A percentile compares a stretch with the other conserved stretches of the same genome.
Conservation (phyloP, 2,329 filamentous ascomycete species). For the Cladophialophora immunda region DNA sequence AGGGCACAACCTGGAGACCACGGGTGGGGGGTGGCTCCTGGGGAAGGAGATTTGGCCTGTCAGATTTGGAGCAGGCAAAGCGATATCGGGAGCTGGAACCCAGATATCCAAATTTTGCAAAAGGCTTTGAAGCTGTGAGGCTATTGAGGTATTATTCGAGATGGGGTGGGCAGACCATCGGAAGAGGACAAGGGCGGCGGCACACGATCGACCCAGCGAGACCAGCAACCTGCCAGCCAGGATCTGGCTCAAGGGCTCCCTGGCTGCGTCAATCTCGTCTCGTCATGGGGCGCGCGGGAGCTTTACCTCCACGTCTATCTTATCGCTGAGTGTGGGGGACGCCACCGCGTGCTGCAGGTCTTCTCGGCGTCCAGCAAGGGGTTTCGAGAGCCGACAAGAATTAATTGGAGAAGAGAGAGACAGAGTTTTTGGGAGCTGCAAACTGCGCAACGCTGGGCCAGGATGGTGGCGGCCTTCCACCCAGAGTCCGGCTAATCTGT, state of each 20-base stretch:
- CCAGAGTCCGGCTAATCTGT: not conserved
- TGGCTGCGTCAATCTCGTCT: slow-evolving; percentile 6
- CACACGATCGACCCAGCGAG: not conserved
- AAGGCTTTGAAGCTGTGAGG: not conserved
- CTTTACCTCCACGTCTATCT: slow-evolving; percentile 27
- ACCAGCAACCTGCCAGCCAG: not conserved
- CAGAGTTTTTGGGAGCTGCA: not conserved
- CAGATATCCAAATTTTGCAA: slow-evolving; percentile 1
- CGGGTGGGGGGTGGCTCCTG: not conserved
- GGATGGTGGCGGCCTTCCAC: not conserved
- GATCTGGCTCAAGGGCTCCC: slow-evolving; percentile 2
- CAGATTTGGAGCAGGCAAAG: slow-evolving; percentile 17
- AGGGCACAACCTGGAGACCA: slow-evolving; percentile 1
- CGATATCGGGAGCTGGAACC: slow-evolving; percentile 19
- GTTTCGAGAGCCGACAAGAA: slow-evolving; percentile 1
- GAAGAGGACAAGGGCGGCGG: not conserved
- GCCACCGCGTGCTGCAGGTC: slow-evolving; percentile 13
- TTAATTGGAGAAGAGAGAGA: slow-evolving; percentile 7
- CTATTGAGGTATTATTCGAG: slow-evolving; percentile 3
- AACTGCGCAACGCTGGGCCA: not conserved
- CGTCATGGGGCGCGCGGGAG: slow-evolving; percentile 1
- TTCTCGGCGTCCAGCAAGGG: slow-evolving; percentile 3
- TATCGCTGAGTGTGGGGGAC: slow-evolving; percentile 31
- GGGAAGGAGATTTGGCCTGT: slow-evolving; percentile 19
- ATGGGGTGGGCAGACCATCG: not conserved